Percentiles rank a stretch among this genome's conserved stretches.
Conservation (phyloP, 768 basidiomycete genomes). For the Mycena belliarum region DNA sequence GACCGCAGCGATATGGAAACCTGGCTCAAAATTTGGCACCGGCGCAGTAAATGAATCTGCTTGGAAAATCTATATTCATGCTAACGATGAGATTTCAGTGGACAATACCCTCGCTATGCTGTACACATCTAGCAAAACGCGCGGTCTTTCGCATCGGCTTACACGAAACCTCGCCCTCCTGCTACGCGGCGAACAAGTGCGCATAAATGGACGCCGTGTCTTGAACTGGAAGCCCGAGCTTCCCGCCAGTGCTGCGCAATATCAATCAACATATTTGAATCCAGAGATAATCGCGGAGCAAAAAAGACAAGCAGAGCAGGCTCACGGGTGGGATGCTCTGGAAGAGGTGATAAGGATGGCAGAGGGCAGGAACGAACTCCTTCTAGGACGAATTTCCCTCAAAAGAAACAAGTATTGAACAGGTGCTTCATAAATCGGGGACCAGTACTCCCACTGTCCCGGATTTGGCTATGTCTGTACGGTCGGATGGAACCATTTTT, state of each 20-base stretch:
- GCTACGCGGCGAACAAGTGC: slow-evolving; percentile 35
- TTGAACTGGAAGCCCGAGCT: slow-evolving; percentile 41
- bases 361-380: slow-evolving; percentile 52
- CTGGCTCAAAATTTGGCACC: slow-evolving; percentile 58
- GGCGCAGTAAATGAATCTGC: slow-evolving; percentile 42
- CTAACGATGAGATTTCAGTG: slow-evolving; percentile 40
- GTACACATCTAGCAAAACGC: slow-evolving; percentile 59
- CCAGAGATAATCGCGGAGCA: slow-evolving; percentile 16
- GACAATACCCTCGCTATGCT: slow-evolving; percentile 67
- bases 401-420: background rate
- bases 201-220: slow-evolving; percentile 27
- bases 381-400: slow-evolving; percentile 46
- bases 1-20: slow-evolving; percentile 34
- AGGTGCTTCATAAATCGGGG: background rate
- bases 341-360: slow-evolving; percentile 60
- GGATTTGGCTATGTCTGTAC: too few species aligned
- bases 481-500: too few species aligned
- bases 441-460: background rate
- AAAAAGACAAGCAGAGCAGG: slow-evolving; percentile 23
- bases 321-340: slow-evolving; percentile 41
- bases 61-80: background rate
- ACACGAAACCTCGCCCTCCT: slow-evolving; percentile 56
- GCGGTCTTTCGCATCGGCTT: slow-evolving; percentile 61
- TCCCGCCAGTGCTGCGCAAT: slow-evolving; percentile 19
- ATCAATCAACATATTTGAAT: slow-evolving; percentile 16